Conservation (phyloP, 768 basidiomycete species). For the Boletus subparvulus region DNA sequence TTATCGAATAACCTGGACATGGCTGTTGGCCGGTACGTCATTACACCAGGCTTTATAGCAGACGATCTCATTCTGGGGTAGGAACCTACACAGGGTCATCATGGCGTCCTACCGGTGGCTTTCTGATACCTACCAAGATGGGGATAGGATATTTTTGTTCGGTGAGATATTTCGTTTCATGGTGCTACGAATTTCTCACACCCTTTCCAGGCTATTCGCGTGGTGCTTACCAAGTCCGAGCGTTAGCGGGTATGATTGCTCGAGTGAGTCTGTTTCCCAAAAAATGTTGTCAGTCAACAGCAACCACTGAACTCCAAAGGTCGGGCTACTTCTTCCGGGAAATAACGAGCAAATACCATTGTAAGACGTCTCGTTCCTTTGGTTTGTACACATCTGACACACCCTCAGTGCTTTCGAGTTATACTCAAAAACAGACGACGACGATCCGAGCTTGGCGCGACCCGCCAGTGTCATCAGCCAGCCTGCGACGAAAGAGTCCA, state of each 20-base stretch:
- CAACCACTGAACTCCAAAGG: slow-evolving; percentile 22
- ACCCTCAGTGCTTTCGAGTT: slow-evolving; percentile 39
- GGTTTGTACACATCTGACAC: not conserved
- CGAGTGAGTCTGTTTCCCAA: slow-evolving; percentile 23
- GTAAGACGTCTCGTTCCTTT: slow-evolving; percentile 16
- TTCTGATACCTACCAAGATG: slow-evolving; percentile 37
- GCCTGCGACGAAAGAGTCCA: slow-evolving; percentile 4
- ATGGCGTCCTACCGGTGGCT: slow-evolving; percentile 42
- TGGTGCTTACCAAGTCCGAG: slow-evolving; percentile 48
- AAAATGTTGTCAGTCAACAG: not conserved
- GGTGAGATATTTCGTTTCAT: slow-evolving; percentile 24
- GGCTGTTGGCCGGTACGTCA: slow-evolving; percentile 37
- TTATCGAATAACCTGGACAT: slow-evolving; percentile 34
- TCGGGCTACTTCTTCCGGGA: slow-evolving; percentile 41
- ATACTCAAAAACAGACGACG: slow-evolving; percentile 30
- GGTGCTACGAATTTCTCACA: not conserved
- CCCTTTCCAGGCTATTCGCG: slow-evolving; percentile 42
- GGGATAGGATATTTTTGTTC: slow-evolving; percentile 43
- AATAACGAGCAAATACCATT: slow-evolving; percentile 44
- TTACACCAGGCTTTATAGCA: not conserved
- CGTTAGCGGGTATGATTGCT: slow-evolving; percentile 45
- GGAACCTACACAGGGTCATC: slow-evolving; percentile 38
- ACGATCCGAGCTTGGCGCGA: slow-evolving; percentile 7
- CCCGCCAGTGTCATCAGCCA: slow-evolving; percentile 13
- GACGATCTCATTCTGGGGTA: slow-evolving; percentile 8